A percentile compares a stretch with the other conserved stretches of the same genome.
These are phyloP conservation scores for Cardamine chenopodiifolia DNA, from an alignment of 345 rosid species.

Conservation along the genomic window DNA sequence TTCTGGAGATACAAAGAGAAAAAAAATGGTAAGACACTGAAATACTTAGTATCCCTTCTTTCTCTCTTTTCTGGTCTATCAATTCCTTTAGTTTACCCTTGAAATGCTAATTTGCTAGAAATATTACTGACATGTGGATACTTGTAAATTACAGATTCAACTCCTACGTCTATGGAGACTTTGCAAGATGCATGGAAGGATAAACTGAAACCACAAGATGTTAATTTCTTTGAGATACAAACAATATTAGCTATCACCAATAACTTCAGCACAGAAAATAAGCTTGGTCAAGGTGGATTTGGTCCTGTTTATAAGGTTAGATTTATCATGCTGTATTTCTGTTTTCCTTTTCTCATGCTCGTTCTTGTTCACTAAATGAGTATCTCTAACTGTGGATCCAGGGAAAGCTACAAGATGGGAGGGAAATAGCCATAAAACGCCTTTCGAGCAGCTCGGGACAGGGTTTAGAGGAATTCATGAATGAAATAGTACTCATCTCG, in stretches of 20 bases:
- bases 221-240: slow-evolving; percentile 37
- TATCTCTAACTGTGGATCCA: slow-evolving; percentile 23
- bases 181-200: slow-evolving; percentile 34
- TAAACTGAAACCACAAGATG: slow-evolving; percentile 34
- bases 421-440: slow-evolving; percentile 42
- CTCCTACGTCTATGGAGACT: slow-evolving; percentile 9
- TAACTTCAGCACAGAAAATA: slow-evolving; percentile 39
- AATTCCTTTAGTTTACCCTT: background rate
- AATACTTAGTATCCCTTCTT: background rate
- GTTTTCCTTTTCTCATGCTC: background rate
- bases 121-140: slow-evolving; percentile 16
- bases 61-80: background rate
- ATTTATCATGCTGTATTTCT: background rate
- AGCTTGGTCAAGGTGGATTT: slow-evolving; percentile 47
- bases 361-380: background rate
- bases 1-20: slow-evolving; percentile 28
- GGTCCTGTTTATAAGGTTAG: slow-evolving; percentile 44
- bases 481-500: slow-evolving; percentile 42
- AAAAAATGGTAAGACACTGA: slow-evolving; percentile 31
- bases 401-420: slow-evolving; percentile 43
- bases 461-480: slow-evolving; percentile 43
- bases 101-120: background rate
- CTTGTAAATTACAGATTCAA: slow-evolving; percentile 16
- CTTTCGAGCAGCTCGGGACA: slow-evolving; percentile 43
- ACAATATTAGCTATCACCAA: slow-evolving; percentile 36